Percentiles rank a stretch among this genome's conserved stretches.
Conservation (phyloP, 2,329 filamentous ascomycete species). For the Colletotrichum higginsianum region DNA sequence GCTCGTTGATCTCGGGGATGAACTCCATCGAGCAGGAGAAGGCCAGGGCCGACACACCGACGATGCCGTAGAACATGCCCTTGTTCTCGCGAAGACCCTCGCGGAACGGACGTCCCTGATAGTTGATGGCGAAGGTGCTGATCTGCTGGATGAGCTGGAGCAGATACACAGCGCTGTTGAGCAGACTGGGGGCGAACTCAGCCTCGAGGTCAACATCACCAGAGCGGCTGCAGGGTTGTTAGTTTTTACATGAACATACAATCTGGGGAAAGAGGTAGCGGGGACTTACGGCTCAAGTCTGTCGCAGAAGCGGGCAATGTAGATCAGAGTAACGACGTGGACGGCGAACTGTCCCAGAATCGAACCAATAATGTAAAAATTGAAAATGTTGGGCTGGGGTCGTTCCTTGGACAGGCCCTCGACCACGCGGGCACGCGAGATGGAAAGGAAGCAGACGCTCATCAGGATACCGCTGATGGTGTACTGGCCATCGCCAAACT, state of each 20-base stretch:
- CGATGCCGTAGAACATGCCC: conserved; percentile 97
- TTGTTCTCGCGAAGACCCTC: conserved; percentile 96
- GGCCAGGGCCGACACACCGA: conserved; percentile 90
- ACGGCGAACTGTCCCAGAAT: conserved; percentile 97
- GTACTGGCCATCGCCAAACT: conserved; percentile 98
- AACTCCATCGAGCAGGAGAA: conserved; percentile 97
- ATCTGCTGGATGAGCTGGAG: conserved; percentile 99
- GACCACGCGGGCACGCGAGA: conserved; percentile 96
- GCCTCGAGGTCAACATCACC: conserved; percentile 88
- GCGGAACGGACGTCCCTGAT: conserved; percentile 97
- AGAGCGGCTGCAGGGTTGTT: conserved; percentile 58
- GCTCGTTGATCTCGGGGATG: conserved; percentile 93
- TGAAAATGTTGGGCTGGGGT: conserved; percentile 98
- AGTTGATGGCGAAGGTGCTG: conserved; percentile 99
- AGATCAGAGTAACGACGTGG: conserved; percentile 94
- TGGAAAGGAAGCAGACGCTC: conserved; percentile 99
- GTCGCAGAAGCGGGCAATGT: conserved; percentile 92
- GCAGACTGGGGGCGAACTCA: conserved; percentile 91
- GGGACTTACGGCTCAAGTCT: conserved; percentile 84
- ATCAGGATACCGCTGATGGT: conserved; percentile 99
- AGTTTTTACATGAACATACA: conserved; percentile 41
- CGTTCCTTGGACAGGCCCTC: conserved; percentile 97
- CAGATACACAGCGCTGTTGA: conserved; percentile 97
- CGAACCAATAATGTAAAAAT: conserved; percentile 97
- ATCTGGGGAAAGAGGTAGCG: neutral